These are phyloP conservation scores for Agapanthus africanus DNA, from an alignment of 106 monocot genomes.

Conservation along the genomic window DNA sequence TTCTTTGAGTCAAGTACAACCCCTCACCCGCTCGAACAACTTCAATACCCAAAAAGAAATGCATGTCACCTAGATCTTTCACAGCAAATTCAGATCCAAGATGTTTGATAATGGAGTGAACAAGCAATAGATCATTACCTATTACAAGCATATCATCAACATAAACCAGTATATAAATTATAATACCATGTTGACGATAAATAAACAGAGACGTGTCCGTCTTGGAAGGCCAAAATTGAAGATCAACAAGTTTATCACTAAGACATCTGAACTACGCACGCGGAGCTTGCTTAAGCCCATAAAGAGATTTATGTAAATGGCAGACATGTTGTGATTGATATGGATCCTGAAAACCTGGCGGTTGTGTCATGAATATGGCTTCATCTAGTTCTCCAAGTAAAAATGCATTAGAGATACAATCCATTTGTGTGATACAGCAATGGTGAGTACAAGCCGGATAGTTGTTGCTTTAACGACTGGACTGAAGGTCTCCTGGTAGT, in stretches of 20 bases:
- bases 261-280: not conserved
- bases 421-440: not conserved
- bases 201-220: not conserved
- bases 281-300: constrained; percentile 3
- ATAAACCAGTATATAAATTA: not conserved
- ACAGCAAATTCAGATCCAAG: not conserved
- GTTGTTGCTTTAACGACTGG: not conserved
- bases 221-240: not conserved
- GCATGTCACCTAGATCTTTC: not conserved
- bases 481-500: not conserved
- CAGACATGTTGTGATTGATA: not conserved
- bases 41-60: constrained; percentile 7
- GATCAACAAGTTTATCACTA: not conserved
- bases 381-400: not conserved
- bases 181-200: not conserved
- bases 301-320: not conserved
- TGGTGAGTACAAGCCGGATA: not conserved
- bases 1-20: not conserved
- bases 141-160: constrained; percentile 4
- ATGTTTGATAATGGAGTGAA: not conserved
- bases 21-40: not conserved
- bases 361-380: constrained; percentile 9
- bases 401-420: constrained; percentile 7
- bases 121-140: not conserved
- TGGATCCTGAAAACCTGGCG: not conserved